These are phyloP conservation scores for Boletellus ananiceps DNA, from an alignment of 768 basidiomycete genomes.

Conservation along the genomic window DNA sequence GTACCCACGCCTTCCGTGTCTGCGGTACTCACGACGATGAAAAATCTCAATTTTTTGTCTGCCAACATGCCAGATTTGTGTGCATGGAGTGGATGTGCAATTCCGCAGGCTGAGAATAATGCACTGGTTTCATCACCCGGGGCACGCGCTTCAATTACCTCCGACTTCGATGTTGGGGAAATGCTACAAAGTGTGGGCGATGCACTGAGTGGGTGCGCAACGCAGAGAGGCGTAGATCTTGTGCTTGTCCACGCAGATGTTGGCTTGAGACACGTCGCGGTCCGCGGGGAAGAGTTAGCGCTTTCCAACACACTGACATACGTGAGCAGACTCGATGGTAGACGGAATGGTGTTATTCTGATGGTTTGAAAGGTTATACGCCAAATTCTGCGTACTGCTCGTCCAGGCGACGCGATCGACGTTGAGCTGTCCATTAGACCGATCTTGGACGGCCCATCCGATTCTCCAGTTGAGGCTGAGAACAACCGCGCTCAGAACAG, in stretches of 20 bases:
- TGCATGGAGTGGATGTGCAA: slow-evolving; percentile 12
- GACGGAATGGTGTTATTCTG: slow-evolving; percentile 11
- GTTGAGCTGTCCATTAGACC: slow-evolving; percentile 65
- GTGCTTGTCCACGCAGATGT: slow-evolving; percentile 89
- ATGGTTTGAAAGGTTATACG: slow-evolving; percentile 61
- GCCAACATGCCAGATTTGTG: slow-evolving; percentile 62
- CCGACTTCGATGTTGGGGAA: slow-evolving; percentile 91
- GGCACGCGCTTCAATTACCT: slow-evolving; percentile 23
- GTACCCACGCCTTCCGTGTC: slow-evolving; percentile 86
- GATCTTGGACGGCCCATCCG: slow-evolving; percentile 20
- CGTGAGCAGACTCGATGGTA: slow-evolving; percentile 48
- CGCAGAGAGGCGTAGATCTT: slow-evolving; percentile 82
- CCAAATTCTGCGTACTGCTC: slow-evolving; percentile 70
- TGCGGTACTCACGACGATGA: slow-evolving; percentile 87
- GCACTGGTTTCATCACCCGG: slow-evolving; percentile 17
- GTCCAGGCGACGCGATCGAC: slow-evolving; percentile 77
- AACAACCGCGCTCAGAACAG: slow-evolving; percentile 18
- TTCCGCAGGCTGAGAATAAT: slow-evolving; percentile 15
- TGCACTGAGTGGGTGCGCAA: slow-evolving; percentile 77
- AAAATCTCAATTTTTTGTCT: slow-evolving; percentile 88
- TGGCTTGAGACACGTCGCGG: slow-evolving; percentile 80
- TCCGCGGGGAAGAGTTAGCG: slow-evolving; percentile 81
- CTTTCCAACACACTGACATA: slow-evolving; percentile 77
- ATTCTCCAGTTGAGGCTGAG: slow-evolving; percentile 25
- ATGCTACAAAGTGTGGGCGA: slow-evolving; percentile 87